Conservation (phyloP, 208 protist genomes). For the Crithidia brevicula region DNA sequence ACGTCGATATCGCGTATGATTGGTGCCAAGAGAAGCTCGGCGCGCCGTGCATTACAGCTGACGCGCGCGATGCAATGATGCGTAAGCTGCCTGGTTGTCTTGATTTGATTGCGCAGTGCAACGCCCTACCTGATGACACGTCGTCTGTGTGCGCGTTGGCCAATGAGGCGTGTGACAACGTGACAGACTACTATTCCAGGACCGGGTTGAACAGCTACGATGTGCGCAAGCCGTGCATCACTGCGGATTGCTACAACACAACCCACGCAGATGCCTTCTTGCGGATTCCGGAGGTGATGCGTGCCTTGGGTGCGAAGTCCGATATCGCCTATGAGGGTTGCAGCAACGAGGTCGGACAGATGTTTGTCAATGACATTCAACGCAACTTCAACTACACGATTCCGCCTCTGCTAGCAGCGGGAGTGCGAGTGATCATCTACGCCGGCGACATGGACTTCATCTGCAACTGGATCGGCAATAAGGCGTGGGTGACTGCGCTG, state of each 20-base stretch:
- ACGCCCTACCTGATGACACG: background rate
- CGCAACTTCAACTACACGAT: constrained; percentile 70
- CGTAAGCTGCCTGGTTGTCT: constrained; percentile 48
- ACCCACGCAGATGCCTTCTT: constrained; percentile 51
- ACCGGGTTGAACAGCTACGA: constrained; percentile 80
- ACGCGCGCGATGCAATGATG: constrained; percentile 43
- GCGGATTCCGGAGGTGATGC: constrained; percentile 46
- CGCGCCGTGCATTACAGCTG: constrained; percentile 45
- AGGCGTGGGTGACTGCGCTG: constrained; percentile 73
- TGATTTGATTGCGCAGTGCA: constrained; percentile 36
- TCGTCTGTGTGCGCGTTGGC: background rate
- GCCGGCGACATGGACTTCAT: constrained; percentile 92
- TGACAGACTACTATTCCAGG: background rate
- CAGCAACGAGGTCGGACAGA: constrained; percentile 52
- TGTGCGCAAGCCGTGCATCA: constrained; percentile 60
- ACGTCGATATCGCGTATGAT: constrained; percentile 64
- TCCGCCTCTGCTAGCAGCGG: constrained; percentile 51
- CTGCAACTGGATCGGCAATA: constrained; percentile 93
- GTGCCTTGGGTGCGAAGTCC: constrained; percentile 52
- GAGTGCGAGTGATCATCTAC: constrained; percentile 89
- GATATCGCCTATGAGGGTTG: constrained; percentile 60
- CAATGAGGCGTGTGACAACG: background rate
- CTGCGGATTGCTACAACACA: constrained; percentile 86
- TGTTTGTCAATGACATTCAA: constrained; percentile 70
- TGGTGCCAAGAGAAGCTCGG: constrained; percentile 46